Evolutionary conservation across 2,329 filamentous ascomycete species (phyloP), one percentile per base, ranked within the genome.

Genomic region (Monosporascus cannonballus): DNA sequence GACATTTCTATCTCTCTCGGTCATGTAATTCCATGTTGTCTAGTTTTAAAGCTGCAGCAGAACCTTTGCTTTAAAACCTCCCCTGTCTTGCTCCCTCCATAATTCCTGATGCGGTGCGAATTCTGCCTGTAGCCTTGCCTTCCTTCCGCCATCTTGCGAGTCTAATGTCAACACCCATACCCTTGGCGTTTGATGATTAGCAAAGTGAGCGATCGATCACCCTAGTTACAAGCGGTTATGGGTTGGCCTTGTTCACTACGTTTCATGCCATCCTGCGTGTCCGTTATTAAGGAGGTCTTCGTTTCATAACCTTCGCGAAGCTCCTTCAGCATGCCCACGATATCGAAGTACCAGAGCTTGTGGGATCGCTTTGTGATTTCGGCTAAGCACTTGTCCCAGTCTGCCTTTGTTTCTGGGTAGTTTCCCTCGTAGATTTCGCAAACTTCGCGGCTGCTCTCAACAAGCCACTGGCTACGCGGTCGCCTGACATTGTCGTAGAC

Each of bases 331-430:
- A 62, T 62, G 9, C 18, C 50, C 17, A 61, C 50, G 20, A 57
- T 56, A 37, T 62, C 58, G n/a, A 59, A 62, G 30, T 56, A 51
- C 57, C 55, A 61, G 36, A 62, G 60, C 51, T 62, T 62, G 34
- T 53, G 49, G 4, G 57, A 58, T 11, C 60, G 58, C 18, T 59
- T 56, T 42, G 47, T 54, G 41, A 62, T 54, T 47, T 61, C 60
- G 41, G 61, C 57, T 39, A 62, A 59, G 52, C 57, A 60, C 38
- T 55, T 61, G 45, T 59, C 57, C 7, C 58, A 55, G 42, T 59
- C 54, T 39, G 51, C 55, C 55, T 56, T 55, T 50, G 56, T 56
- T 37, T 51, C 39, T 38, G 53, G 51, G 34, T 56, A 37, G 14
- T 46, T 56, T 59, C 60, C 61, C 41, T 62, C 60, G 46, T 56